These are phyloP conservation scores for Pseudonectria buxi DNA, from an alignment of 2,329 filamentous ascomycete genomes.

Conservation along the genomic window DNA sequence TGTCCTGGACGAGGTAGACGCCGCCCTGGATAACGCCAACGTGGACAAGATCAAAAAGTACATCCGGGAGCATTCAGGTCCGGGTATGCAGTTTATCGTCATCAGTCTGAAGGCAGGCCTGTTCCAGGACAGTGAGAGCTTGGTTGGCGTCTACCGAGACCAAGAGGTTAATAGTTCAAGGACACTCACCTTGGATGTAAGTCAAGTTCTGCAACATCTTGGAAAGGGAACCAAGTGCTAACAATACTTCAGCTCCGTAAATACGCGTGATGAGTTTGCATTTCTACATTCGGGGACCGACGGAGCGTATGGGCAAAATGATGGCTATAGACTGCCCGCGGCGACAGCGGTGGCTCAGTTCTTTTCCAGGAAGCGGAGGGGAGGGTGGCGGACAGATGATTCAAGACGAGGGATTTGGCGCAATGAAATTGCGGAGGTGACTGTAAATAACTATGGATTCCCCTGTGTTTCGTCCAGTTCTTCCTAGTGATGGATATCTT, in stretches of 20 bases:
- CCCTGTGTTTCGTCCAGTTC: too few relatives aligned
- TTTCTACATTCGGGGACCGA: not conserved
- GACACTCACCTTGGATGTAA: conserved; percentile 90
- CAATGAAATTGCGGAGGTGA: too few relatives aligned
- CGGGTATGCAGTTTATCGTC: conserved; percentile 98
- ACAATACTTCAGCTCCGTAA: conserved; percentile 24
- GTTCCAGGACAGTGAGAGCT: conserved; percentile 92
- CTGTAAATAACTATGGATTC: too few relatives aligned
- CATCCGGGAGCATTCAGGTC: conserved; percentile 85
- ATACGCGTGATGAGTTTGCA: conserved; percentile 22
- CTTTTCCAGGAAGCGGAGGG: too few relatives aligned
- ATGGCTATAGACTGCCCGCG: too few relatives aligned
- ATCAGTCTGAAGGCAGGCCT: conserved; percentile 93
- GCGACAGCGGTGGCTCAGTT: too few relatives aligned
- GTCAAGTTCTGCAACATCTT: conserved; percentile 28
- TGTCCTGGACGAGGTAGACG: conserved; percentile 95
- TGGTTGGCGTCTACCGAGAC: conserved; percentile 93
- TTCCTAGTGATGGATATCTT: too few relatives aligned
- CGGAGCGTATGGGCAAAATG: too few relatives aligned
- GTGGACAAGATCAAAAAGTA: conserved; percentile 96
- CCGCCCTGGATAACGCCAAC: conserved; percentile 95
- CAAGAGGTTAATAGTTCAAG: conserved; percentile 89
- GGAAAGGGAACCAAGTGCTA: conserved; percentile 4
- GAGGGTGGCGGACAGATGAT: too few relatives aligned
- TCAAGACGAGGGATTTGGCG: too few relatives aligned